A percentile compares a stretch with the other conserved stretches of the same genome.
Evolutionary conservation across 371 early-diverging fungal species (phyloP).

Genomic region (Mucor lusitanicus): DNA sequence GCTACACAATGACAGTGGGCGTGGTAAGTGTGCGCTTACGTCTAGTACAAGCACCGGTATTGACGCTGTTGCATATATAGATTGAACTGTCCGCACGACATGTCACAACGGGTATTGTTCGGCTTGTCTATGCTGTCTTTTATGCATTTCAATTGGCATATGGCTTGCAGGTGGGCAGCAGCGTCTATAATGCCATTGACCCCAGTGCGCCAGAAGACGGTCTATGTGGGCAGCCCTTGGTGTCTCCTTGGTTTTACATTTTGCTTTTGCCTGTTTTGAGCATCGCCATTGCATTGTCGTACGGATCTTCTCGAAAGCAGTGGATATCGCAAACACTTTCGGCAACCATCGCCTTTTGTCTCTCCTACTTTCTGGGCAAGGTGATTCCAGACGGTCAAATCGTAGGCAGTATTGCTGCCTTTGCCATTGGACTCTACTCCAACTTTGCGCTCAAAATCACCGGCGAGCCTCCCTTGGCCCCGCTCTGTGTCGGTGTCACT

Average conservation of each 20-base stretch:
- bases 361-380: slow-evolving; percentile 37
- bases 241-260: slow-evolving; percentile 43
- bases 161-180: slow-evolving; percentile 73
- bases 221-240: slow-evolving; percentile 19
- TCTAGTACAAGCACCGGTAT: too few relatives aligned
- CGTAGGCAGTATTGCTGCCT: slow-evolving; percentile 42
- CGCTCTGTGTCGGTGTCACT: slow-evolving; percentile 45
- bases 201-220: slow-evolving; percentile 28
- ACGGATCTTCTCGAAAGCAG: slow-evolving; percentile 41
- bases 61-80: too few relatives aligned
- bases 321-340: slow-evolving; percentile 38
- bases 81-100: slow-evolving; percentile 65
- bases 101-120: slow-evolving; percentile 80
- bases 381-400: slow-evolving; percentile 38
- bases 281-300: slow-evolving; percentile 40
- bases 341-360: slow-evolving; percentile 32
- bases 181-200: slow-evolving; percentile 36
- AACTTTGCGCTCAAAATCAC: slow-evolving; percentile 41
- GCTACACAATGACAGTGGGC: slow-evolving; percentile 68
- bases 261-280: slow-evolving; percentile 37
- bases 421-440: slow-evolving; percentile 44
- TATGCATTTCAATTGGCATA: slow-evolving; percentile 78
- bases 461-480: slow-evolving; percentile 38
- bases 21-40: slow-evolving; percentile 49
- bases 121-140: slow-evolving; percentile 76